Evolutionary conservation across 305 asterid genomes (phyloP).

Genomic region (Solanum hybrid): DNA sequence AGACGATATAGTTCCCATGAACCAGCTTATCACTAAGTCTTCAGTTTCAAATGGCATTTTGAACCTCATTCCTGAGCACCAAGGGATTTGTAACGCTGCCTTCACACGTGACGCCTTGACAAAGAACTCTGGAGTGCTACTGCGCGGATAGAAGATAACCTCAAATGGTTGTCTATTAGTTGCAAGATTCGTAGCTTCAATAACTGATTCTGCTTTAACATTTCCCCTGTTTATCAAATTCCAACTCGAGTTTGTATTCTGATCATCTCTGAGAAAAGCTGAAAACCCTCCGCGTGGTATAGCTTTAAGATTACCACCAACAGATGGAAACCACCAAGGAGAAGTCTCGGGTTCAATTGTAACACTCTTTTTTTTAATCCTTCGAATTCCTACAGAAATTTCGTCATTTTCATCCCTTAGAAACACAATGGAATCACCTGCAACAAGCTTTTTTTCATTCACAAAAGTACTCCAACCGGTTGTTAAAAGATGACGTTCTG

Average conservation of each 20-base stretch:
- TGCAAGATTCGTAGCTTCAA: conserved; percentile 12
- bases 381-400: conserved; percentile 61
- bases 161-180: conserved; percentile 6
- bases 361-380: conserved; percentile 53
- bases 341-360: conserved; percentile 24
- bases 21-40: conserved; percentile 9
- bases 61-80: conserved; percentile 16
- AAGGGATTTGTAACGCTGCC: conserved; percentile 1
- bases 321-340: background rate
- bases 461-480: conserved; percentile 89
- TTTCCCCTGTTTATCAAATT: background rate
- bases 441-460: conserved; percentile 67
- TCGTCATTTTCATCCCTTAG: conserved; percentile 50
- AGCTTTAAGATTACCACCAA: conserved; percentile 25
- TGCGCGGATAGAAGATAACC: conserved; percentile 2
- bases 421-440: conserved; percentile 75
- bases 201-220: conserved; percentile 7
- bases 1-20: conserved; percentile 11
- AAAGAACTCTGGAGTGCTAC: conserved; percentile 6
- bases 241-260: conserved; percentile 5
- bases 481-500: conserved; percentile 75
- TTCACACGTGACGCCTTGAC: conserved; percentile 5
- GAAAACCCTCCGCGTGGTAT: conserved; percentile 42
- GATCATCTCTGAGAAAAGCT: conserved; percentile 39
- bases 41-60: conserved; percentile 13